These are phyloP conservation scores for Coriolopsis trogii DNA, from an alignment of 1,284 basidiomycete species.

Conservation along the genomic window DNA sequence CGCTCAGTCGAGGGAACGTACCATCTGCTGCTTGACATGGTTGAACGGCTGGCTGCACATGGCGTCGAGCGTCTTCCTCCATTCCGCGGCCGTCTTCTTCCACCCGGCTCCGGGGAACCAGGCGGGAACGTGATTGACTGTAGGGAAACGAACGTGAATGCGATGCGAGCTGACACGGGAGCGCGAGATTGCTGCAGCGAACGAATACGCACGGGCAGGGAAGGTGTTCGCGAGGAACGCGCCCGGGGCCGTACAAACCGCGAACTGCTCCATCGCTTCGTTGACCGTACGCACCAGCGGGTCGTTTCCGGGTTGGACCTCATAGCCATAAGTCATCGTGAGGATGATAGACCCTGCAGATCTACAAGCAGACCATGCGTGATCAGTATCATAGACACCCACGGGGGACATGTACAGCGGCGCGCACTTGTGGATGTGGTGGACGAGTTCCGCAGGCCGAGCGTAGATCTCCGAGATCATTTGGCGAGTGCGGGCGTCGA, in stretches of 20 bases:
- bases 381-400: neutral
- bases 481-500: constrained; percentile 55
- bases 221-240: constrained; percentile 36
- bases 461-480: constrained; percentile 59
- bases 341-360: constrained; percentile 35
- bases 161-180: too few relatives aligned
- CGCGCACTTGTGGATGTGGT: constrained; percentile 61
- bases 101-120: constrained; percentile 36
- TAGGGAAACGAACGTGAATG: neutral
- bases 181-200: too few relatives aligned
- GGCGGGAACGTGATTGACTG: constrained; percentile 33
- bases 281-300: constrained; percentile 32
- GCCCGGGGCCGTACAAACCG: constrained; percentile 28
- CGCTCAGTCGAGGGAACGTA: constrained; percentile 2
- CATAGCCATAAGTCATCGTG: constrained; percentile 34
- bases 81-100: constrained; percentile 26
- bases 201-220: constrained; percentile 27
- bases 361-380: constrained; percentile 23
- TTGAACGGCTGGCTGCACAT: constrained; percentile 32
- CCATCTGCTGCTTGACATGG: constrained; percentile 32
- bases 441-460: constrained; percentile 53
- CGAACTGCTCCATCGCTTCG: constrained; percentile 30
- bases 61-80: constrained; percentile 23
- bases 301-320: constrained; percentile 29
- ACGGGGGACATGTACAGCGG: too few relatives aligned